phyloP scores from a whole-genome alignment of 2,329 filamentous ascomycete genomes.

The Ascochyta rabiei region DNA sequence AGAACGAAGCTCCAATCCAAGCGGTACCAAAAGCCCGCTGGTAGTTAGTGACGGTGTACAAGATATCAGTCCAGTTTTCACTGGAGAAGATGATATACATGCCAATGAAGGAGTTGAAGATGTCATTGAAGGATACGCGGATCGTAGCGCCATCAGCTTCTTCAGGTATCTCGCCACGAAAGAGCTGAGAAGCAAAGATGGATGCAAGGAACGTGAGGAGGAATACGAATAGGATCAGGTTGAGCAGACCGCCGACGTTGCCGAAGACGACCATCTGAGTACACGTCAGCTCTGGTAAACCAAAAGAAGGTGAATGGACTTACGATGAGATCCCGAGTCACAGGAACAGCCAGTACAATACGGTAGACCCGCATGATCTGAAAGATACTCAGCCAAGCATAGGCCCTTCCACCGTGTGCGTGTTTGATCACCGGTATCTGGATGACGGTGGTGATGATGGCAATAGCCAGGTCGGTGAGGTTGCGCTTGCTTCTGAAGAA shows the following conservation, averaged over 20 bases:
- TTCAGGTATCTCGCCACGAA: constrained; percentile 80
- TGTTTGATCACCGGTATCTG: constrained; percentile 80
- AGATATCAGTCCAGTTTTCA: constrained; percentile 89
- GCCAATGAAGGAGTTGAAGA: constrained; percentile 94
- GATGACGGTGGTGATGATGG: constrained; percentile 81
- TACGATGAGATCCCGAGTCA: constrained; percentile 84
- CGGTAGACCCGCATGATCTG: constrained; percentile 93
- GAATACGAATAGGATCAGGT: constrained; percentile 95
- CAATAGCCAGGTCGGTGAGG: constrained; percentile 79
- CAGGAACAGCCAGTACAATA: constrained; percentile 84
- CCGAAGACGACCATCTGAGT: constrained; percentile 74
- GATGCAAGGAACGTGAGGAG: constrained; percentile 91
- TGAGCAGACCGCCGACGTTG: constrained; percentile 89
- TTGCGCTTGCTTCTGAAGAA: constrained; percentile 80
- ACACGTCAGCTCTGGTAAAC: constrained; percentile 23
- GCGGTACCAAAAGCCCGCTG: constrained; percentile 71
- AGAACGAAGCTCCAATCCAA: constrained; percentile 90
- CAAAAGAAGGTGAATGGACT: constrained; percentile 18
- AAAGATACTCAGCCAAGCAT: constrained; percentile 89
- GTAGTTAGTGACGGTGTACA: constrained; percentile 80
- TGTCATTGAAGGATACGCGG: constrained; percentile 80
- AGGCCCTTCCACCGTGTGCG: constrained; percentile 65
- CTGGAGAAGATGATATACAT: constrained; percentile 98
- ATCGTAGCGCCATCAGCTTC: constrained; percentile 68
- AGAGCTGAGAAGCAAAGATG: constrained; percentile 91